Base-by-base conservation (phyloP, 2,329 filamentous ascomycete genomes). In the Didymella keratinophila region DNA sequence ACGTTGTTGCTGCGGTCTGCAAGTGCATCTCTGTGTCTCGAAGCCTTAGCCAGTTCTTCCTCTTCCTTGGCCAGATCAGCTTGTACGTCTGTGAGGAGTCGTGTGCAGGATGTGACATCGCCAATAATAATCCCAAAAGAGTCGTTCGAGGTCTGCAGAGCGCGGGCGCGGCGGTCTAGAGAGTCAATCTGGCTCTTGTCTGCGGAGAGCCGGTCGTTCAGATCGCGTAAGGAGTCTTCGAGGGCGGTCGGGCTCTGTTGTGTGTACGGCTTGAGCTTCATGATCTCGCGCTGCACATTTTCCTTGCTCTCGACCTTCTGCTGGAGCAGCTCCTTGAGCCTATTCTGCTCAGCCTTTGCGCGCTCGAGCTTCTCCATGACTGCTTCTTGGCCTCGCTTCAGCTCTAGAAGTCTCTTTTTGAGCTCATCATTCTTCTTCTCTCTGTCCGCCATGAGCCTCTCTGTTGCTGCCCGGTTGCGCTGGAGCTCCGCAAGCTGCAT, bases 191-290 rank as follows among this genome's bases (percentile, higher is more conserved):
- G 90, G 10, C 87, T 81, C 73, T 94, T 94, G 76, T 97, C 93
- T 48, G 83, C 83, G 64, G 84, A 85, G 51, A 98, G 83, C 46
- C 88, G 91, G 70, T 92, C 89, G 61, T 88, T 91, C 54, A 99
- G 82, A 63, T 97, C 93, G 2, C 89, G 86, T 55, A 99, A 81
- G 43, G 89, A 89, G 30, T 90, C 86, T 76, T 98, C 93, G 27
- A 99, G 83, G 16, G 89, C 88, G 2, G 88, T 89, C 0, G 94
- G 92, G 69, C 91, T 96, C 74, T 98, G 92, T 56, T 94, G 86
- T 41, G 95, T 92, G 76, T 99, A 99, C 12, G 95, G 95, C 54
- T 91, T 87, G 59, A 99, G 80, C 78, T 97, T 98, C 55, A 89
- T 86, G 66, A 91, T 92, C 76, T 98, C 95, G 73, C 95, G 90